Conservation (phyloP, 2,329 filamentous ascomycete species). For the Amesomyces nigricolor region DNA sequence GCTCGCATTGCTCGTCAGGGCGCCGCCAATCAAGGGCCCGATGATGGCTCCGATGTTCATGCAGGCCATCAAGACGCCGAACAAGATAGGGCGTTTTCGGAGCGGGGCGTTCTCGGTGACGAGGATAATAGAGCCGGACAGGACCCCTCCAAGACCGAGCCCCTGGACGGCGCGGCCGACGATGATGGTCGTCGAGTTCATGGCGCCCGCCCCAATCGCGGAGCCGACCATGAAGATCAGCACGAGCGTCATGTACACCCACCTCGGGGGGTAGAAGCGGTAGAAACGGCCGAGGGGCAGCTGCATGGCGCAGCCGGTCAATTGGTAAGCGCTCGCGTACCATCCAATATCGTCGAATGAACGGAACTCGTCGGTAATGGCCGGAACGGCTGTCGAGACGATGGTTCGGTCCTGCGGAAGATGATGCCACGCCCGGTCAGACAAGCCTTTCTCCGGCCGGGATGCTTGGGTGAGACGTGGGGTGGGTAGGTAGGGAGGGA, state of each 20-base stretch:
- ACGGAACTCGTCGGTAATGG: conserved; percentile 16
- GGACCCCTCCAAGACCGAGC: conserved; percentile 45
- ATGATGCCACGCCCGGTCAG: no score
- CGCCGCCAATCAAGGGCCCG: conserved; percentile 1
- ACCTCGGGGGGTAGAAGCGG: conserved; percentile 43
- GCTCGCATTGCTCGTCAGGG: background rate
- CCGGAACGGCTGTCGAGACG: conserved; percentile 42
- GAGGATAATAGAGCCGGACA: conserved; percentile 45
- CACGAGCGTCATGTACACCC: conserved; percentile 34
- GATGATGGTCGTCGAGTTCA: conserved; percentile 42
- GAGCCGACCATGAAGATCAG: conserved; percentile 27
- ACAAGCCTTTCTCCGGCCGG: no score
- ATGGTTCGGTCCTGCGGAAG: conserved; percentile 13
- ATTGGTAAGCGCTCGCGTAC: conserved; percentile 15
- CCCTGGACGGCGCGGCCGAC: conserved; percentile 47
- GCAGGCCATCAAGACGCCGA: conserved; percentile 41
- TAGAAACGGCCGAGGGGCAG: conserved; percentile 44
- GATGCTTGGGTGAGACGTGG: no score
- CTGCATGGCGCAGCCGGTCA: conserved; percentile 37
- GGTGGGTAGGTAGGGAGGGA: no score
- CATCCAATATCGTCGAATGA: conserved; percentile 18
- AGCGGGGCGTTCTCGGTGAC: conserved; percentile 46
- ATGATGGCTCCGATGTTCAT: conserved; percentile 33
- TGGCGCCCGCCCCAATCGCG: conserved; percentile 36
- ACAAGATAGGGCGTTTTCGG: conserved; percentile 47